phyloP scores from a whole-genome alignment of 305 asterid genomes.

The Solanum hybrid region DNA sequence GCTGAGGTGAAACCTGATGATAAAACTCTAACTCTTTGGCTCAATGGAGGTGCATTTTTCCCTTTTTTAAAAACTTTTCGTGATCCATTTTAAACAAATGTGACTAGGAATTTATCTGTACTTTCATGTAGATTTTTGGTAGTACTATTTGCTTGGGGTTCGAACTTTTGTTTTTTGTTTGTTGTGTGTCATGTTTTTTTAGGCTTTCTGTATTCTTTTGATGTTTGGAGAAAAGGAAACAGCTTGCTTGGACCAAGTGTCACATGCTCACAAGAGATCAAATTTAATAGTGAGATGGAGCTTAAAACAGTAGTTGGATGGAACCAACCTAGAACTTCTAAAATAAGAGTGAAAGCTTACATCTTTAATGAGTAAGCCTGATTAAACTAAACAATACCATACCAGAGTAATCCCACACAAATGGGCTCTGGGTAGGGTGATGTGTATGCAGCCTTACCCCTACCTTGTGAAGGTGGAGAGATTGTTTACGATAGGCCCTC shows the following conservation, averaged over 20 bases:
- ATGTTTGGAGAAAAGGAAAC: background rate
- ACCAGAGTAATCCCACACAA: background rate
- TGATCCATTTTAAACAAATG: background rate
- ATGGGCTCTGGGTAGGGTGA: background rate
- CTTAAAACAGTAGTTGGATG: background rate
- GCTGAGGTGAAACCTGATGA: constrained; percentile 59
- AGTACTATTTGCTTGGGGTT: background rate
- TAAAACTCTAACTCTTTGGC: constrained; percentile 80
- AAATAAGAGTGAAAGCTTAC: background rate
- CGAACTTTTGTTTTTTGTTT: background rate
- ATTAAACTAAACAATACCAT: background rate
- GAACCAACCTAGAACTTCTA: background rate
- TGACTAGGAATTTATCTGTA: background rate
- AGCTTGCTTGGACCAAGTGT: background rate
- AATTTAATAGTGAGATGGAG: background rate
- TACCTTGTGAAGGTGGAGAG: constrained; percentile 39
- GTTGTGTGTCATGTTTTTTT: background rate
- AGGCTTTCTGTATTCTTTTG: background rate
- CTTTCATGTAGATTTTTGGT: background rate
- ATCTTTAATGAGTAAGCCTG: background rate
- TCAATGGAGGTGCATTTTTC: constrained; percentile 63
- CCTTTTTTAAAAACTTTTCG: background rate
- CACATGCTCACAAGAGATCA: background rate
- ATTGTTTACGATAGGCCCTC: background rate
- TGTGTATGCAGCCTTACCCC: background rate